These are phyloP conservation scores for Cystofilobasidium capitatum DNA, from an alignment of 768 basidiomycete species.

Conservation along the genomic window DNA sequence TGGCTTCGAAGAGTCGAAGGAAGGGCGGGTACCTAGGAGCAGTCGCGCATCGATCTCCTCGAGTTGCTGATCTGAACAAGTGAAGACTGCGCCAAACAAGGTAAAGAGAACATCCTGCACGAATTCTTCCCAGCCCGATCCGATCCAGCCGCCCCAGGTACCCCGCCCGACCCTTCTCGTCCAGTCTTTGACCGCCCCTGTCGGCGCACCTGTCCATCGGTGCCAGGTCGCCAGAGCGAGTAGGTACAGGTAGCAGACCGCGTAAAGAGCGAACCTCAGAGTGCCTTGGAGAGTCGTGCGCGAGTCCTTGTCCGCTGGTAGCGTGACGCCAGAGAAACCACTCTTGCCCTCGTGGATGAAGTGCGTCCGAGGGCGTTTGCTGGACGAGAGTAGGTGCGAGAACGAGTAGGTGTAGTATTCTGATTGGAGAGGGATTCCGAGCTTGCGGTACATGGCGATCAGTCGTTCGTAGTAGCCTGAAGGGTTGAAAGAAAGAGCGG, in stretches of 20 bases:
- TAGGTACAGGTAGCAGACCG: slow-evolving; percentile 42
- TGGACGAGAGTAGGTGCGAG: slow-evolving; percentile 3
- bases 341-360: slow-evolving; percentile 57
- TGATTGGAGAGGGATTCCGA: slow-evolving; percentile 52
- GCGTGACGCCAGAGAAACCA: slow-evolving; percentile 50
- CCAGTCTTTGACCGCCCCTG: slow-evolving; percentile 6
- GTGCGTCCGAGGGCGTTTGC: slow-evolving; percentile 42
- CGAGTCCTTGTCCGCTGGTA: slow-evolving; percentile 26
- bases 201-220: slow-evolving; percentile 1
- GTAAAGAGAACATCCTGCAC: slow-evolving; percentile 51
- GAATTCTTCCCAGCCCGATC: slow-evolving; percentile 50
- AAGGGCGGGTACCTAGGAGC: slow-evolving; percentile 56
- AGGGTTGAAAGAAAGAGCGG: background rate
- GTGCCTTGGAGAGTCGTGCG: background rate
- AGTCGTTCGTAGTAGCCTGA: slow-evolving; percentile 64
- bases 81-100: slow-evolving; percentile 64
- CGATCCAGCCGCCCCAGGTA: slow-evolving; percentile 35
- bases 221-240: slow-evolving; percentile 32
- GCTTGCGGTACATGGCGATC: slow-evolving; percentile 54
- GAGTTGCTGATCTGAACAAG: slow-evolving; percentile 52
- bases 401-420: slow-evolving; percentile 58
- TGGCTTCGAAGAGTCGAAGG: background rate
- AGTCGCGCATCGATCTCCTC: slow-evolving; percentile 54
- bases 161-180: background rate
- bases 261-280: slow-evolving; percentile 40